These are phyloP conservation scores for Elongisporangium prolatum DNA, from an alignment of 352 stramenopile genomes.

Conservation along the genomic window DNA sequence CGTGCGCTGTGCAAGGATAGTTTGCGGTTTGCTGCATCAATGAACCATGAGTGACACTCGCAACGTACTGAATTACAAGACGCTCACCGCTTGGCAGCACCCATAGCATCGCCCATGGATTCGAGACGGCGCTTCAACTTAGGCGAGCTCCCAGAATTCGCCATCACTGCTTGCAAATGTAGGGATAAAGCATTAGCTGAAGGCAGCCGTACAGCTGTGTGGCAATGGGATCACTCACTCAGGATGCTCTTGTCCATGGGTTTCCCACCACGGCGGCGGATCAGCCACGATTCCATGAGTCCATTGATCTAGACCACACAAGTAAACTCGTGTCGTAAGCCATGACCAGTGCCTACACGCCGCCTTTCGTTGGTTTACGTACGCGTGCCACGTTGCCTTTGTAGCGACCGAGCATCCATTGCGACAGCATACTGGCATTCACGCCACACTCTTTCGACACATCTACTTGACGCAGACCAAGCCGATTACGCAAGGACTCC, in stretches of 20 bases:
- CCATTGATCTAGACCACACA: conserved; percentile 58
- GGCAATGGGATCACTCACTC: conserved; percentile 16
- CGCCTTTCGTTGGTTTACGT: conserved; percentile 9
- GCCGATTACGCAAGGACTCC: conserved; percentile 62
- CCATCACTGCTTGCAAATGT: conserved; percentile 27
- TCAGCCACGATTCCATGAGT: conserved; percentile 82
- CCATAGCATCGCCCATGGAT: conserved; percentile 38
- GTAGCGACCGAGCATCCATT: conserved; percentile 85
- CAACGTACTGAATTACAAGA: not conserved
- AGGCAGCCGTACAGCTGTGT: conserved; percentile 1
- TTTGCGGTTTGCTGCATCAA: conserved; percentile 9
- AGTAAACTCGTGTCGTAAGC: not conserved
- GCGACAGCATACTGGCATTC: conserved; percentile 82
- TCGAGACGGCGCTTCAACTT: conserved; percentile 71
- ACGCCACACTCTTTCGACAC: conserved; percentile 84
- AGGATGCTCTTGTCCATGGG: conserved; percentile 74
- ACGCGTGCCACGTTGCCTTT: conserved; percentile 79
- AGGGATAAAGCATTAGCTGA: not conserved
- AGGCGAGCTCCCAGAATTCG: conserved; percentile 43
- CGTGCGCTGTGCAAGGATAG: conserved; percentile 42
- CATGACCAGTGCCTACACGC: not conserved
- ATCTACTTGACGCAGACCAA: conserved; percentile 74
- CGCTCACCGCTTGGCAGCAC: conserved; percentile 32
- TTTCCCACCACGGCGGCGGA: conserved; percentile 73
- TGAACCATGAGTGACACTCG: not conserved